Conservation (phyloP, 805 yeast genomes). For the Cyberlindnera nakhonratchasimensis region DNA sequence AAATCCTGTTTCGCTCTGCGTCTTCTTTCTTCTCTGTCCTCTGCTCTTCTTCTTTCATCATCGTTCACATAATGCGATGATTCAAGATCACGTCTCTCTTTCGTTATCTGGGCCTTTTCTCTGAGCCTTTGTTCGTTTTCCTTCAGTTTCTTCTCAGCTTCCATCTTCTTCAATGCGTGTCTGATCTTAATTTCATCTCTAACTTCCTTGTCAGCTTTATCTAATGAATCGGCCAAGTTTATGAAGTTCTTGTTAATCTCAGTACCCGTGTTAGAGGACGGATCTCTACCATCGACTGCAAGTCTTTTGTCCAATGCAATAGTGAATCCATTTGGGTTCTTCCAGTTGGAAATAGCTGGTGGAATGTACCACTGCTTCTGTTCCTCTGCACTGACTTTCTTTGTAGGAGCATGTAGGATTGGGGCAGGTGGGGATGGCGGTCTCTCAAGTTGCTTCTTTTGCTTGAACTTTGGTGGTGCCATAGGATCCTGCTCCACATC, state of each 20-base stretch:
- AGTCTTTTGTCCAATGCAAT: slow-evolving; percentile 76
- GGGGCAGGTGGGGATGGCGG: slow-evolving; percentile 72
- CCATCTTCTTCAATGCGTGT: slow-evolving; percentile 44
- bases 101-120: slow-evolving; percentile 46
- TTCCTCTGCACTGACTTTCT: slow-evolving; percentile 61
- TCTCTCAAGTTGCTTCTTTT: slow-evolving; percentile 65
- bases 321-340: slow-evolving; percentile 86
- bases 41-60: slow-evolving; percentile 34
- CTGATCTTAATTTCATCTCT: slow-evolving; percentile 52
- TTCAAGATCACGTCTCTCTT: slow-evolving; percentile 27
- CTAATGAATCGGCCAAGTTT: slow-evolving; percentile 67
- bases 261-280: slow-evolving; percentile 31
- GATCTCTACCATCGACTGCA: slow-evolving; percentile 43
- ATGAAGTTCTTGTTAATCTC: slow-evolving; percentile 56
- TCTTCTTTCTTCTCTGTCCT: slow-evolving; percentile 42
- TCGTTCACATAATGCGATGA: slow-evolving; percentile 13
- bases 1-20: slow-evolving; percentile 46
- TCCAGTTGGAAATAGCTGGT: slow-evolving; percentile 91
- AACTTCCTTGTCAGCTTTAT: slow-evolving; percentile 60
- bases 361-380: slow-evolving; percentile 85
- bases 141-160: slow-evolving; percentile 46
- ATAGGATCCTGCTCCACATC: slow-evolving; percentile 77
- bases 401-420: slow-evolving; percentile 49
- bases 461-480: slow-evolving; percentile 74
- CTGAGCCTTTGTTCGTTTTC: slow-evolving; percentile 51